Percentiles rank a stretch among this genome's conserved stretches.
phyloP scores from a whole-genome alignment of 106 monocot species.

The Acorus gramineus region DNA sequence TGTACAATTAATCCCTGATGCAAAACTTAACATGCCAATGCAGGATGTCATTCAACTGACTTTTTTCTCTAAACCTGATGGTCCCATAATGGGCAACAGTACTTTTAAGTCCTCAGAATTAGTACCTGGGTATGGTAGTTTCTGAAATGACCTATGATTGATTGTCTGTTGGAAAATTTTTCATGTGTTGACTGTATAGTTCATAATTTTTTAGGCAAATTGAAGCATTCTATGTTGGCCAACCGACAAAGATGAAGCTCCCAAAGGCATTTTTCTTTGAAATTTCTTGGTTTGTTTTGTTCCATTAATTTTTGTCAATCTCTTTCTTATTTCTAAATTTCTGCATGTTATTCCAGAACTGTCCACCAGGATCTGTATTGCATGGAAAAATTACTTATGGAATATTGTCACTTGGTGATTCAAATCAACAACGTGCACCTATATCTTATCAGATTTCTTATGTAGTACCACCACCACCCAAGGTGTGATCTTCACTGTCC shows the following conservation, averaged over 20 bases:
- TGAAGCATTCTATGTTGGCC: slow-evolving; percentile 84
- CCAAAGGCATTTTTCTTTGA: slow-evolving; percentile 48
- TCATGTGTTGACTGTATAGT: background rate
- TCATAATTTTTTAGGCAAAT: slow-evolving; percentile 26
- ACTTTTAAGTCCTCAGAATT: slow-evolving; percentile 64
- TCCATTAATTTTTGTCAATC: background rate
- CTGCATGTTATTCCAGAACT: slow-evolving; percentile 41
- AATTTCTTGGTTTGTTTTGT: slow-evolving; percentile 1
- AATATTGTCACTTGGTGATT: slow-evolving; percentile 29
- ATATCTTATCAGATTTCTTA: slow-evolving; percentile 60
- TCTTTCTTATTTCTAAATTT: background rate
- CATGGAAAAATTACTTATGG: slow-evolving; percentile 80
- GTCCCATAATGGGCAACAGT: slow-evolving; percentile 53
- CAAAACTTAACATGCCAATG: slow-evolving; percentile 3
- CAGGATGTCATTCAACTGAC: slow-evolving; percentile 73
- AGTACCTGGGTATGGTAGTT: slow-evolving; percentile 56
- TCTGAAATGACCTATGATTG: too few relatives aligned
- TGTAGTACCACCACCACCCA: slow-evolving; percentile 50
- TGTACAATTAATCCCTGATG: too few relatives aligned
- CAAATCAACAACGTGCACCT: slow-evolving; percentile 42
- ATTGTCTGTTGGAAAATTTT: too few relatives aligned
- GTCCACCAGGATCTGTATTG: slow-evolving; percentile 57
- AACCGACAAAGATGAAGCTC: slow-evolving; percentile 67
- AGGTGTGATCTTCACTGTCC: slow-evolving; percentile 26
- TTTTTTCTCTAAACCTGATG: slow-evolving; percentile 90